phyloP scores from a whole-genome alignment of 2,329 filamentous ascomycete species.

The Fusarium nygamai region DNA sequence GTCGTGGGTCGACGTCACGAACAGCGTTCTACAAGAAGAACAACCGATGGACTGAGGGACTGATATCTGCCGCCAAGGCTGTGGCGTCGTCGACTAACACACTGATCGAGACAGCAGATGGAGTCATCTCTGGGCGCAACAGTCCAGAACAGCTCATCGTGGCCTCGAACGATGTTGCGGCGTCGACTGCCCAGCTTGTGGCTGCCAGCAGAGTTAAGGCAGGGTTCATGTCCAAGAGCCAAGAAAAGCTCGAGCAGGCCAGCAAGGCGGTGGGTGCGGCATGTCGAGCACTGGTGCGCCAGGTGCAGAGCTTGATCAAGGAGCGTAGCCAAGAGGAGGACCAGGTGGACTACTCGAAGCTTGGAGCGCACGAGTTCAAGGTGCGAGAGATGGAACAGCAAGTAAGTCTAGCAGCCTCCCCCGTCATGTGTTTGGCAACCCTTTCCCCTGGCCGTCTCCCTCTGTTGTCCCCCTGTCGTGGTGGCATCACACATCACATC shows the following conservation, averaged over 20 bases:
- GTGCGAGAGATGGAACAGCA: slow-evolving; percentile 99
- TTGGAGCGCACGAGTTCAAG: slow-evolving; percentile 97
- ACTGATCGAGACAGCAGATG: slow-evolving; percentile 97
- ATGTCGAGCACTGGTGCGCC: slow-evolving; percentile 86
- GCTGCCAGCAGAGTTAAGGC: slow-evolving; percentile 97
- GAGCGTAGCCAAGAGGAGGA: slow-evolving; percentile 86
- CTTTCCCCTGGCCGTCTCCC: background rate
- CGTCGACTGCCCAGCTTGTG: slow-evolving; percentile 94
- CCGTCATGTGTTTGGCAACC: slow-evolving; percentile 23
- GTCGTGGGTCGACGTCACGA: slow-evolving; percentile 84
- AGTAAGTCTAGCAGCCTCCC: slow-evolving; percentile 62
- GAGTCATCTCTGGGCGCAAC: slow-evolving; percentile 90
- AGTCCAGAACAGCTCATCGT: slow-evolving; percentile 97
- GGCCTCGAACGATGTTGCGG: slow-evolving; percentile 95
- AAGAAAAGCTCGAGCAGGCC: slow-evolving; percentile 89
- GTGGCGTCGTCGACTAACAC: slow-evolving; percentile 94
- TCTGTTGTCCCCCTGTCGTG: background rate
- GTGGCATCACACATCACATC: slow-evolving; percentile 1
- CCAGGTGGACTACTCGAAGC: slow-evolving; percentile 84
- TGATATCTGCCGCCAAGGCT: slow-evolving; percentile 97
- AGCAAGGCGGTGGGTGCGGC: slow-evolving; percentile 92
- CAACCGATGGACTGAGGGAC: slow-evolving; percentile 97
- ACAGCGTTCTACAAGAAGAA: slow-evolving; percentile 99
- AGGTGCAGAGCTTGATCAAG: slow-evolving; percentile 94
- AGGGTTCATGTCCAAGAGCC: slow-evolving; percentile 96